Percentiles rank a stretch among this genome's conserved stretches.
Conservation (phyloP, 352 stramenopile genomes). For the Plasmopara halstedii region DNA sequence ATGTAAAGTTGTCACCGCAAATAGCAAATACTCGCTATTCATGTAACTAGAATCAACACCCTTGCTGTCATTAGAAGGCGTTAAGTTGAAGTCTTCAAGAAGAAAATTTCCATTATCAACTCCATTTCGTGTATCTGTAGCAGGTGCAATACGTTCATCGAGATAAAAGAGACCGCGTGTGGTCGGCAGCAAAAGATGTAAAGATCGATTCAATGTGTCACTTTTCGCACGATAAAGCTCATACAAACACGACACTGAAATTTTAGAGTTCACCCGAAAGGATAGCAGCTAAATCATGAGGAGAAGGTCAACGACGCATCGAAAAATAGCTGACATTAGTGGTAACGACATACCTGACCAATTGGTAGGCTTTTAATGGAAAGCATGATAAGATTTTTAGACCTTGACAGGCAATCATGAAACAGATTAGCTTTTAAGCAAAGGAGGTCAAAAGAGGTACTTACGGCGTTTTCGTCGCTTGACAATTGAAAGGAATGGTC, state of each 20-base stretch:
- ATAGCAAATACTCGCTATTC: slow-evolving; percentile 49
- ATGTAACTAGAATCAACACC: not conserved
- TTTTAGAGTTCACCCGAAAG: slow-evolving; percentile 45
- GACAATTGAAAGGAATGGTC: slow-evolving; percentile 37
- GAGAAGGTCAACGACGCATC: not conserved
- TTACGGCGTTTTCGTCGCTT: slow-evolving; percentile 53
- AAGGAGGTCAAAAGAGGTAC: not conserved
- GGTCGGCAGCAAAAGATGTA: slow-evolving; percentile 66
- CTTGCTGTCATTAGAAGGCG: too few species aligned
- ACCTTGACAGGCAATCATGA: slow-evolving; percentile 14
- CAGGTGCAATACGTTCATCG: slow-evolving; percentile 48
- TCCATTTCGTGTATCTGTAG: slow-evolving; percentile 52
- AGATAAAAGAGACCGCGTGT: slow-evolving; percentile 61
- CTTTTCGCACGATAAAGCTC: slow-evolving; percentile 64
- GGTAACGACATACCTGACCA: slow-evolving; percentile 36
- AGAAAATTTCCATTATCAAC: slow-evolving; percentile 59
- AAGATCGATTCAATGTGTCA: slow-evolving; percentile 44
- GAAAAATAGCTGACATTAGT: not conserved
- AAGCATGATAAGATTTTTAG: slow-evolving; percentile 47
- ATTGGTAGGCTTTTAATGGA: slow-evolving; percentile 76
- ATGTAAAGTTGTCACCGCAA: slow-evolving; percentile 58
- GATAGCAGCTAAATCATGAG: slow-evolving; percentile 34
- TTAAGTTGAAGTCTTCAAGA: slow-evolving; percentile 65
- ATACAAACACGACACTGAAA: slow-evolving; percentile 59
- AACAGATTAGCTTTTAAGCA: not conserved